Evolutionary conservation across 2,329 filamentous ascomycete genomes (phyloP).

Genomic region (Fusarium staphyleae): DNA sequence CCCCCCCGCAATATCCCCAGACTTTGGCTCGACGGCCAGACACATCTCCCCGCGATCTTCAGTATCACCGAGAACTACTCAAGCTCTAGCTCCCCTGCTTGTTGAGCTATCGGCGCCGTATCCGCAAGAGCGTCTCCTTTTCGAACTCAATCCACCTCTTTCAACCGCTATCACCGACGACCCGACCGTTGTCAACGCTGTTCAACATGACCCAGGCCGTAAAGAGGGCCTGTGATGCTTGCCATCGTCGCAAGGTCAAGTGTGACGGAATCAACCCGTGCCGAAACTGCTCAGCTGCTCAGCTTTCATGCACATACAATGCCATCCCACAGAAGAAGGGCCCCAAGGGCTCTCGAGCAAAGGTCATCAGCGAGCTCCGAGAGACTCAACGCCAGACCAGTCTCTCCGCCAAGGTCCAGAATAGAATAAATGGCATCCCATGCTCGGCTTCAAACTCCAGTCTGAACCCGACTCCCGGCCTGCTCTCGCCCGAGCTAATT

Average conservation of each 20-base stretch:
- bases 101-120: constrained; percentile 8
- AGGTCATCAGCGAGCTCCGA: constrained; percentile 76
- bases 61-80: constrained; percentile 18
- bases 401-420: constrained; percentile 67
- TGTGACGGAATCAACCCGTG: constrained; percentile 76
- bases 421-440: constrained; percentile 63
- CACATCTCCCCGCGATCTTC: constrained; percentile 18
- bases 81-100: constrained; percentile 9
- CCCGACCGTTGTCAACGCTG: constrained; percentile 10
- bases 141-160: constrained; percentile 23
- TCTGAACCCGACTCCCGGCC: constrained; percentile 63
- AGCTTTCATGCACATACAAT: constrained; percentile 76
- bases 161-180: constrained; percentile 12
- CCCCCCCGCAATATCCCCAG: constrained; percentile 44
- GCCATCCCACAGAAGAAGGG: constrained; percentile 79
- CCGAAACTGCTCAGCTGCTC: constrained; percentile 72
- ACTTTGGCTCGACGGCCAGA: constrained; percentile 35
- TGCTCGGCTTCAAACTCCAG: constrained; percentile 56
- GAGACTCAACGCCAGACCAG: constrained; percentile 72
- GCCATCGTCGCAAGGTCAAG: constrained; percentile 77
- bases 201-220: constrained; percentile 56
- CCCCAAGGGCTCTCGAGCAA: constrained; percentile 75
- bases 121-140: constrained; percentile 1
- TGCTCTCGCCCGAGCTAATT: constrained; percentile 68
- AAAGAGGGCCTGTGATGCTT: constrained; percentile 74